These are phyloP conservation scores for Penicillium alfredii DNA, from an alignment of 495 filamentous ascomycete species.

Conservation along the genomic window DNA sequence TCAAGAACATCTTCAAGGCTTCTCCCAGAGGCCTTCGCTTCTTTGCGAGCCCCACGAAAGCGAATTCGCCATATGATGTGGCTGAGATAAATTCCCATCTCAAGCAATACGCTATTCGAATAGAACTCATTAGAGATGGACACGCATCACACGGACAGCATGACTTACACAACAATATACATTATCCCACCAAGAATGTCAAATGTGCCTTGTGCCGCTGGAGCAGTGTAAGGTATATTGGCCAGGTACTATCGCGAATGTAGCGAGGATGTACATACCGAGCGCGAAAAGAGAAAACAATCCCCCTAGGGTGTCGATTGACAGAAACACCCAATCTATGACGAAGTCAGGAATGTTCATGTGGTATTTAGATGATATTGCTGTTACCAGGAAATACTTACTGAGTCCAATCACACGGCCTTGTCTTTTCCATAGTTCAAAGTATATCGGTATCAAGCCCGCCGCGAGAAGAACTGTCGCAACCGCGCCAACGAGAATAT, in stretches of 20 bases:
- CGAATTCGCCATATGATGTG: conserved; percentile 63
- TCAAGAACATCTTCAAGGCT: conserved; percentile 60
- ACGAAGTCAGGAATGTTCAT: neutral
- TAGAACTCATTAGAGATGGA: neutral
- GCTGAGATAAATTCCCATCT: conserved; percentile 62
- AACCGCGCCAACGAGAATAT: conserved; percentile 54
- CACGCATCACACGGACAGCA: neutral
- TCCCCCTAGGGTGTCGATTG: conserved; percentile 64
- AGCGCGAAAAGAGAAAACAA: conserved; percentile 72
- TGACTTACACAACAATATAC: conserved; percentile 59
- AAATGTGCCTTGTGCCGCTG: conserved; percentile 62
- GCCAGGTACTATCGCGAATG: neutral
- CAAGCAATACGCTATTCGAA: conserved; percentile 52
- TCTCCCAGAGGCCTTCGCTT: conserved; percentile 50
- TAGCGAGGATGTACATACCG: conserved; percentile 31
- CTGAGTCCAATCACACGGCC: conserved; percentile 68
- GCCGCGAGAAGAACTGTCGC: conserved; percentile 53
- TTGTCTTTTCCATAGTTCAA: conserved; percentile 63
- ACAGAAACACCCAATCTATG: conserved; percentile 56
- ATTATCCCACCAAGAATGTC: conserved; percentile 64
- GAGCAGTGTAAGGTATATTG: conserved; percentile 4
- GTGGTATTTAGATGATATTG: neutral
- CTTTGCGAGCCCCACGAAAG: conserved; percentile 52
- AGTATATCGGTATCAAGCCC: conserved; percentile 65
- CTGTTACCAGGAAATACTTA: conserved; percentile 23